Percentiles rank a stretch among this genome's conserved stretches.
Evolutionary conservation across 164 flowering plant genomes (phyloP).

Genomic region (Aristolochia contorta): DNA sequence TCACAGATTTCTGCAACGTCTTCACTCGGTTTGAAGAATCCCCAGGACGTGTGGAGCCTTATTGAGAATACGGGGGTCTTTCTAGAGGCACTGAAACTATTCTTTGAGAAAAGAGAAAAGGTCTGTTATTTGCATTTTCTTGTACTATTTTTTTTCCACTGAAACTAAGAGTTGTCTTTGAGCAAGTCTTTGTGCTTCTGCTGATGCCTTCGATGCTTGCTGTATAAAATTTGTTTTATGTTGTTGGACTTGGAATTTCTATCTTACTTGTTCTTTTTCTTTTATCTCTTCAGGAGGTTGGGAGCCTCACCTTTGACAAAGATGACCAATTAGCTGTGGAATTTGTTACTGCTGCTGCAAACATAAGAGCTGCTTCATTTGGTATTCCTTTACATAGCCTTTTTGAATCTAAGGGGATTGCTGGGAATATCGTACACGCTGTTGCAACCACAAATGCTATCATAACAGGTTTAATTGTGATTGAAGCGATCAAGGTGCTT

Average conservation of each 20-base stretch:
- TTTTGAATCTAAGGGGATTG: conserved; percentile 98
- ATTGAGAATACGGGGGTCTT: conserved; percentile 68
- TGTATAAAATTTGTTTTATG: too few species aligned
- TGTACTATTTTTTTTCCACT: background rate
- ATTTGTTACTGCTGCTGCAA: conserved; percentile 98
- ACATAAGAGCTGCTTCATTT: conserved; percentile 90
- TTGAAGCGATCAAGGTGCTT: conserved; percentile 95
- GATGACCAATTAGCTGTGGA: conserved; percentile 98
- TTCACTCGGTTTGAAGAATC: conserved; percentile 75
- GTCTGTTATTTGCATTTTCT: conserved; percentile 20
- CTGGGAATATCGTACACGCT: conserved; percentile 97
- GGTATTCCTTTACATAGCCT: conserved; percentile 89
- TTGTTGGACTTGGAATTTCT: background rate
- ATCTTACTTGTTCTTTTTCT: background rate
- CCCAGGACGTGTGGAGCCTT: conserved; percentile 91
- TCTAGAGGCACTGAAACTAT: conserved; percentile 70
- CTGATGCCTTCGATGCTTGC: too few species aligned
- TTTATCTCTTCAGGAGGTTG: conserved; percentile 56
- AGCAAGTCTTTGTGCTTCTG: too few species aligned
- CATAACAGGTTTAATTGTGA: conserved; percentile 89
- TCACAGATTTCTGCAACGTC: conserved; percentile 67
- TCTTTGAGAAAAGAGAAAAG: conserved; percentile 63
- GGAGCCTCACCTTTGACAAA: conserved; percentile 81
- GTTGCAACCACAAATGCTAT: conserved; percentile 98
- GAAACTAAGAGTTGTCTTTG: too few species aligned